Percentiles rank a stretch among this genome's conserved stretches.
Evolutionary conservation across 495 filamentous ascomycete species (phyloP).

Genomic region (Diplogelasinospora grovesii): DNA sequence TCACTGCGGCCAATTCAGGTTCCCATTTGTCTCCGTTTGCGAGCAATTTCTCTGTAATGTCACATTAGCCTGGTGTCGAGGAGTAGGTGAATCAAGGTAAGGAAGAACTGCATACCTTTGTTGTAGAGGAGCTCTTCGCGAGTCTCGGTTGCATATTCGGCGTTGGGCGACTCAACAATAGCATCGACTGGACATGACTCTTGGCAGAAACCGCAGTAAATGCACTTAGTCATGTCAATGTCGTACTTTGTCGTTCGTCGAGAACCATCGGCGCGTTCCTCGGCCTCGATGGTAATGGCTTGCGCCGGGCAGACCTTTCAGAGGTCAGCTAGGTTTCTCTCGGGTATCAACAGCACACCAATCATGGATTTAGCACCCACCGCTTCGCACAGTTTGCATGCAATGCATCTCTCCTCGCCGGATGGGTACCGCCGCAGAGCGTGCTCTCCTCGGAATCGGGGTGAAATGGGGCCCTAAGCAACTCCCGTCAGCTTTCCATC

Average conservation of each 20-base stretch:
- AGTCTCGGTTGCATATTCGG: conserved; percentile 96
- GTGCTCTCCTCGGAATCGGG: conserved; percentile 95
- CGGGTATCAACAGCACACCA: no score
- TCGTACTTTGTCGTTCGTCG: conserved; percentile 94
- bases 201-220: conserved; percentile 99
- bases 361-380: no score
- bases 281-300: conserved; percentile 97
- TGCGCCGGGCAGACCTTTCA: conserved; percentile 94
- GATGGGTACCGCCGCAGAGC: conserved; percentile 92
- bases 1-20: conserved; percentile 86
- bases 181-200: conserved; percentile 98
- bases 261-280: conserved; percentile 93
- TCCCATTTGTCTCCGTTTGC: conserved; percentile 97
- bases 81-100: no score
- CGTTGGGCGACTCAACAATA: conserved; percentile 94
- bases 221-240: conserved; percentile 99
- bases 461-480: conserved; percentile 79
- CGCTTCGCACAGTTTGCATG: conserved; percentile 98
- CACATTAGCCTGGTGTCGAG: no score
- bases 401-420: conserved; percentile 97
- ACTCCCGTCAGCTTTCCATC: not conserved
- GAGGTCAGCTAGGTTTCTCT: no score
- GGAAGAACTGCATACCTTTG: conserved; percentile 65
- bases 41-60: conserved; percentile 63
- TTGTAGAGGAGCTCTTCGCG: conserved; percentile 97